phyloP scores from a whole-genome alignment of 2,329 filamentous ascomycete species.

The Clarireedia hainanense region DNA sequence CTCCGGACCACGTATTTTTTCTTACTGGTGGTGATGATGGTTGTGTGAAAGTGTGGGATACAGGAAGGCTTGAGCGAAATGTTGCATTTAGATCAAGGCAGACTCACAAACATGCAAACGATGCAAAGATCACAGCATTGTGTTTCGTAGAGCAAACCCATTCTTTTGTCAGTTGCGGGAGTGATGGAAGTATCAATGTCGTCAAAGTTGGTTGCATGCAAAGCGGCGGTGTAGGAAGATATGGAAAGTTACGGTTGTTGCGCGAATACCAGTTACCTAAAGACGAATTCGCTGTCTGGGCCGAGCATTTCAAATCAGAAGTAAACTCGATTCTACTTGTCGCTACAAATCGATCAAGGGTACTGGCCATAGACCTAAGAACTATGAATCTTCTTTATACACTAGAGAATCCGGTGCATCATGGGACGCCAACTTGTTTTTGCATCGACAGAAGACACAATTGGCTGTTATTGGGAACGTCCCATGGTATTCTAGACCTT shows the following conservation, averaged over 20 bases:
- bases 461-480: conserved; percentile 87
- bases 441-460: conserved; percentile 78
- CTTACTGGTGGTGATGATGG: conserved; percentile 90
- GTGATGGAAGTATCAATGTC: conserved; percentile 82
- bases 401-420: conserved; percentile 80
- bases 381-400: conserved; percentile 77
- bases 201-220: conserved; percentile 61
- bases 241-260: conserved; percentile 68
- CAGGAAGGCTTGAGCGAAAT: conserved; percentile 80
- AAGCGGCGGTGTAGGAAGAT: conserved; percentile 54
- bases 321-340: conserved; percentile 74
- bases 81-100: conserved; percentile 80
- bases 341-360: conserved; percentile 76
- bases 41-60: conserved; percentile 88
- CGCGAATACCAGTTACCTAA: conserved; percentile 71
- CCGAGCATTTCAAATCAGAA: conserved; percentile 83
- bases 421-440: conserved; percentile 87
- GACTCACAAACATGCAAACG: conserved; percentile 68
- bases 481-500: conserved; percentile 83
- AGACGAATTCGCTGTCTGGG: conserved; percentile 78
- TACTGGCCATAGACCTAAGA: conserved; percentile 78
- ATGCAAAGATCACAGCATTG: conserved; percentile 67
- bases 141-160: conserved; percentile 93
- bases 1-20: conserved; percentile 92
- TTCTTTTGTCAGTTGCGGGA: conserved; percentile 84